A percentile compares a stretch with the other conserved stretches of the same genome.
These are phyloP conservation scores for Basidiobolus meristosporus DNA, from an alignment of 371 early-diverging fungal species.

Conservation along the genomic window DNA sequence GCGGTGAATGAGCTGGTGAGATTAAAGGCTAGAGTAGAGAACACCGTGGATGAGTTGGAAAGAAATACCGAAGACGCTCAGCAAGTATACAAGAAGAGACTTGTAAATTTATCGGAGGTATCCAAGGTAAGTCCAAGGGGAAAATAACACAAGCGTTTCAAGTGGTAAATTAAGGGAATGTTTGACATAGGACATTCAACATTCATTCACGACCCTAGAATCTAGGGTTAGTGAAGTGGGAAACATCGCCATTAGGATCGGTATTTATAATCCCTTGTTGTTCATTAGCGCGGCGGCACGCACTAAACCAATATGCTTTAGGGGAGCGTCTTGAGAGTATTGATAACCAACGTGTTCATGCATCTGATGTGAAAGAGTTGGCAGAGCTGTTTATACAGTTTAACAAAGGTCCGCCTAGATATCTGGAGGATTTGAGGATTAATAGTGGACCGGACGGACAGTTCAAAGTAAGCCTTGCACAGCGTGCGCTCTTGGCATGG, in stretches of 20 bases:
- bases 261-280: too few species aligned
- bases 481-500: neutral
- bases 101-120: conserved; percentile 41
- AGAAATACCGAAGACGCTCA: conserved; percentile 51
- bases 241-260: conserved; percentile 87
- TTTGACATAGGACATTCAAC: conserved; percentile 44
- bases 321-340: conserved; percentile 91
- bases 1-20: conserved; percentile 61
- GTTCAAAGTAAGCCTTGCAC: conserved; percentile 30
- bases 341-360: conserved; percentile 73
- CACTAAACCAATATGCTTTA: too few species aligned
- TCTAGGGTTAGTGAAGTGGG: conserved; percentile 77
- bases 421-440: conserved; percentile 49
- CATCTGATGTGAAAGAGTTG: conserved; percentile 74
- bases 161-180: neutral
- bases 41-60: conserved; percentile 69
- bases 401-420: conserved; percentile 34
- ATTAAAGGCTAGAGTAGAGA: conserved; percentile 49
- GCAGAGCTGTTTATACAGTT: conserved; percentile 83
- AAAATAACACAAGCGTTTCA: neutral
- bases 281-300: too few species aligned
- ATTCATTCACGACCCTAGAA: conserved; percentile 69
- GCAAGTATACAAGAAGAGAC: conserved; percentile 42
- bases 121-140: conserved; percentile 35
- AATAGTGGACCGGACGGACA: conserved; percentile 69